Percentiles rank a stretch among this genome's conserved stretches.
Conservation (phyloP, 176 grass and related monocot genomes). For the Pontederia paniculata region DNA sequence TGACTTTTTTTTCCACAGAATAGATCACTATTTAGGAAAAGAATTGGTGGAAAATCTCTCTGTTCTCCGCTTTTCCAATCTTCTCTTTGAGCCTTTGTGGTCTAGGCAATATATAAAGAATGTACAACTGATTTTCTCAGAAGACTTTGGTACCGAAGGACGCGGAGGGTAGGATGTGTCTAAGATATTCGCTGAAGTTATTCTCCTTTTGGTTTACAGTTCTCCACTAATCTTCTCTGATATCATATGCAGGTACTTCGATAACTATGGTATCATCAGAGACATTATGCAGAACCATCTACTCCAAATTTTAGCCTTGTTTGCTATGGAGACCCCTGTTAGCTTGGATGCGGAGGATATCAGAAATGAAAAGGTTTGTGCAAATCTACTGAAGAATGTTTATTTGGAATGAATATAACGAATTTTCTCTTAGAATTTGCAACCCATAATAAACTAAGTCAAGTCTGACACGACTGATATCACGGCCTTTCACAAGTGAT, state of each 20-base stretch:
- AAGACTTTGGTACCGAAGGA: conserved; percentile 98
- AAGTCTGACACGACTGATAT: no score
- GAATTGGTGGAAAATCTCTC: conserved; percentile 90
- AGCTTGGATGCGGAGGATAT: conserved; percentile 99
- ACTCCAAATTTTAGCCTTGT: conserved; percentile 92
- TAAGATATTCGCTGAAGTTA: not conserved
- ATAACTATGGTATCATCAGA: conserved; percentile 91
- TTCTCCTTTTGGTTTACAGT: conserved; percentile 6
- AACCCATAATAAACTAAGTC: no score
- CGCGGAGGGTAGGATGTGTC: conserved; percentile 65
- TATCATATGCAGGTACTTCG: conserved; percentile 66
- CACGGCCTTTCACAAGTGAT: no score
- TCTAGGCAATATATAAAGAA: conserved; percentile 95
- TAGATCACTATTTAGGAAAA: conserved; percentile 95
- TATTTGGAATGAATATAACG: not conserved
- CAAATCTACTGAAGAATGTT: not conserved
- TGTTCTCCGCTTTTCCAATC: conserved; percentile 93
- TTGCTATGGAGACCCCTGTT: conserved; percentile 98
- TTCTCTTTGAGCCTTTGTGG: conserved; percentile 96
- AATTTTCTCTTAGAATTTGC: not conserved
- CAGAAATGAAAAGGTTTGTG: conserved; percentile 98
- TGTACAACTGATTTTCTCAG: conserved; percentile 93
- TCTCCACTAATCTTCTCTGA: conserved; percentile 6
- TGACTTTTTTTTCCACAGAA: conserved; percentile 41
- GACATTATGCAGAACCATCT: conserved; percentile 99